Evolutionary conservation across 257 asterid species (phyloP).

Genomic region (Agastache rugosa): DNA sequence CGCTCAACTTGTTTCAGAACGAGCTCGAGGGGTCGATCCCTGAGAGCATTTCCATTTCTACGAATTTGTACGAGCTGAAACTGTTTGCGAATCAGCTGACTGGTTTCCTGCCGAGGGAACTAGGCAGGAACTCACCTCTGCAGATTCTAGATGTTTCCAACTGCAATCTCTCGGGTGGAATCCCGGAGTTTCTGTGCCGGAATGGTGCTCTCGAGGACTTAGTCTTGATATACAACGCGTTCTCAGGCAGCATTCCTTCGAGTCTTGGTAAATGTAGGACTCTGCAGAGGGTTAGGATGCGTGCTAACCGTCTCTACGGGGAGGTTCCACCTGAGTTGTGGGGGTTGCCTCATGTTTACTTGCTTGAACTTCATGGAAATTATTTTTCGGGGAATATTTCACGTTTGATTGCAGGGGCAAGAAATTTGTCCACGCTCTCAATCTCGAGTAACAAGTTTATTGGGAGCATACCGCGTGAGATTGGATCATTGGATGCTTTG

Average conservation of each 20-base stretch:
- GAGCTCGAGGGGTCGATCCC: conserved; percentile 70
- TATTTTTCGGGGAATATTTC: conserved; percentile 70
- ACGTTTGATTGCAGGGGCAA: conserved; percentile 54
- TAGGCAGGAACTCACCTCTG: conserved; percentile 72
- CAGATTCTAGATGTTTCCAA: conserved; percentile 56
- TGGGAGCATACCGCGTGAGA: conserved; percentile 65
- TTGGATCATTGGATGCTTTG: conserved; percentile 57
- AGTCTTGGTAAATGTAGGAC: conserved; percentile 62
- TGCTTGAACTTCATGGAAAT: conserved; percentile 66
- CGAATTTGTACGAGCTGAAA: conserved; percentile 61
- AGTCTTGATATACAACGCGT: conserved; percentile 49
- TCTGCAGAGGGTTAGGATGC: conserved; percentile 61
- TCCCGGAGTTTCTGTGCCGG: conserved; percentile 65
- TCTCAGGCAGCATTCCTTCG: conserved; percentile 69
- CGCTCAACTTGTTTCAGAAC: conserved; percentile 66
- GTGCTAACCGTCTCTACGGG: conserved; percentile 55
- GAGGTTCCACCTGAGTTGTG: conserved; percentile 67
- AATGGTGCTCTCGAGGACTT: conserved; percentile 57
- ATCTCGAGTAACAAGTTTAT: conserved; percentile 64
- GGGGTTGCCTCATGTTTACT: conserved; percentile 73
- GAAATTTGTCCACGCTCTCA: conserved; percentile 53
- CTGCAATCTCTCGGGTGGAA: conserved; percentile 54
- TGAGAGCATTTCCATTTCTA: conserved; percentile 63
- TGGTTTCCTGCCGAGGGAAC: conserved; percentile 70
- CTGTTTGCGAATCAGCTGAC: conserved; percentile 54